Evolutionary conservation across 495 filamentous ascomycete genomes (phyloP).

Genomic region (Neurospora discreta): DNA sequence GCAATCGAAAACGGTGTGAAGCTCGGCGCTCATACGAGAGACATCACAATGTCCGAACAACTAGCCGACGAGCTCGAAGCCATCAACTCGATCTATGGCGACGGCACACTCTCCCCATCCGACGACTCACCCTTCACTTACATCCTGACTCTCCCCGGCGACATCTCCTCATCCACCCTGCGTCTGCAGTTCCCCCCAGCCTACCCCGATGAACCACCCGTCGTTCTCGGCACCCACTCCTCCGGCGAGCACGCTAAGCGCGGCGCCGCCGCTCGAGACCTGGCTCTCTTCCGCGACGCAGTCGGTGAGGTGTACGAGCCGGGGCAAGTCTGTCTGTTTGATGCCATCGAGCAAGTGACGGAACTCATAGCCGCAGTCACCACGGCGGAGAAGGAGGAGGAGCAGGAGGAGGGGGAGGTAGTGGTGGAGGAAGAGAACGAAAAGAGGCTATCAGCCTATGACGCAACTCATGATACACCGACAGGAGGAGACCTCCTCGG

Average conservation of each 20-base stretch:
- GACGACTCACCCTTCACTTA: constrained; percentile 25
- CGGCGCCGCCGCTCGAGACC: constrained; percentile 57
- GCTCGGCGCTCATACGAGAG: background rate
- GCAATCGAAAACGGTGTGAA: background rate
- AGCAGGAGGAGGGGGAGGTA: background rate
- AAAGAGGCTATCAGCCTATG: background rate
- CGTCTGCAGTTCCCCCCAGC: constrained; percentile 53
- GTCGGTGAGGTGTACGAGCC: constrained; percentile 53
- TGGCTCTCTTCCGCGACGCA: constrained; percentile 54
- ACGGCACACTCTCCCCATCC: constrained; percentile 42
- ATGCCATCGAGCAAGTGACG: constrained; percentile 60
- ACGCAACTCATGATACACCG: background rate
- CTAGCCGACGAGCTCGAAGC: constrained; percentile 76
- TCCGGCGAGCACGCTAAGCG: constrained; percentile 44
- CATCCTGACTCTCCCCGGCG: constrained; percentile 40
- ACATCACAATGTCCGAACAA: constrained; percentile 57
- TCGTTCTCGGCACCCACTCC: constrained; percentile 56
- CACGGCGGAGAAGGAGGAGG: constrained; percentile 2
- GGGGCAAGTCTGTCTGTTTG: constrained; percentile 79
- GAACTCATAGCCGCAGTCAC: constrained; percentile 15
- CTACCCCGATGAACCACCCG: constrained; percentile 63
- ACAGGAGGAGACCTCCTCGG: background rate
- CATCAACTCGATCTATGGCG: constrained; percentile 88
- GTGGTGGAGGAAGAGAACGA: background rate
- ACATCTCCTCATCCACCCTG: constrained; percentile 33